Conservation (phyloP, 2,329 filamentous ascomycete genomes). For the Hypoxylon sp. region DNA sequence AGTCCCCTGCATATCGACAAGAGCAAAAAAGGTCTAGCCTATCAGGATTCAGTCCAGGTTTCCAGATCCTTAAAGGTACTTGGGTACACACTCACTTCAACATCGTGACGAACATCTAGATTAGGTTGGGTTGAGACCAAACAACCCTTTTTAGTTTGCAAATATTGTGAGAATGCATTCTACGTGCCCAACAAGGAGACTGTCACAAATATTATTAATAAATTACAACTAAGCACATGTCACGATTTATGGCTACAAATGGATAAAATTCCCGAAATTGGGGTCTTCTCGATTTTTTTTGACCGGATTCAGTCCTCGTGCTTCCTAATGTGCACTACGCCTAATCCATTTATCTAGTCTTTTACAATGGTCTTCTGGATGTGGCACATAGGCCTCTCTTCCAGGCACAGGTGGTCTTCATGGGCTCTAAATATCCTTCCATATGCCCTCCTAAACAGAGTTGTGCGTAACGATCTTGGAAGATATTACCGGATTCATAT, state of each 20-base stretch:
- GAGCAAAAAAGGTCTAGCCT: slow-evolving; percentile 38
- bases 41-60: slow-evolving; percentile 19
- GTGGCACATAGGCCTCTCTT: slow-evolving; percentile 12
- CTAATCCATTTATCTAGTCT: slow-evolving; percentile 32
- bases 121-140: slow-evolving; percentile 22
- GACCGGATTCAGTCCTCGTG: slow-evolving; percentile 4
- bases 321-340: slow-evolving; percentile 12
- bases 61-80: slow-evolving; percentile 36
- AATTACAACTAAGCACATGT: slow-evolving; percentile 10
- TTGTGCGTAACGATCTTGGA: slow-evolving; percentile 32
- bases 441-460: slow-evolving; percentile 14
- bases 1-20: slow-evolving; percentile 46
- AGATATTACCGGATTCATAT: slow-evolving; percentile 40
- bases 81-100: slow-evolving; percentile 26
- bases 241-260: slow-evolving; percentile 13
- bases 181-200: slow-evolving; percentile 4
- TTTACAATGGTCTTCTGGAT: slow-evolving; percentile 33
- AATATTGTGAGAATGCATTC: neutral
- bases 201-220: slow-evolving; percentile 14
- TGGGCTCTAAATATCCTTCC: slow-evolving; percentile 33
- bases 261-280: slow-evolving; percentile 13
- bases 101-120: slow-evolving; percentile 32
- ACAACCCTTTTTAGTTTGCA: slow-evolving; percentile 1
- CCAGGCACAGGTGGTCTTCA: slow-evolving; percentile 38
- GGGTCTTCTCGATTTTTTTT: slow-evolving; percentile 46